These are phyloP conservation scores for Aspergillus ustus DNA, from an alignment of 2,329 filamentous ascomycete species.

Conservation along the genomic window DNA sequence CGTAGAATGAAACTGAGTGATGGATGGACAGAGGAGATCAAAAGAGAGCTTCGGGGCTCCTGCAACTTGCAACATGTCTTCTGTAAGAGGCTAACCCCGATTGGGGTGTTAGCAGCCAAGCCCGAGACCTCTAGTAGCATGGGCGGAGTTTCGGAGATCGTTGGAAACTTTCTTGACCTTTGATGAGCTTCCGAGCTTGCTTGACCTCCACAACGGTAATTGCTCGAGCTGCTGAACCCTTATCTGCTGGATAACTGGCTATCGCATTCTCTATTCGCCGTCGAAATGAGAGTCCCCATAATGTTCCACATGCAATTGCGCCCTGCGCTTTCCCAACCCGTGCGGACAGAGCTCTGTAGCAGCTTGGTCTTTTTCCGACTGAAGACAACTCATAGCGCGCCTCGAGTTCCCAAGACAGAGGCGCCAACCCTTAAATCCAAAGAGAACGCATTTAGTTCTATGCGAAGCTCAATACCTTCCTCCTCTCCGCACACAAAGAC, in stretches of 20 bases:
- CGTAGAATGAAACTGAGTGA: neutral
- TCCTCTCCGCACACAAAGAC: slow-evolving; percentile 31
- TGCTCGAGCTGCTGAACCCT: neutral
- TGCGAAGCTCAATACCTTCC: slow-evolving; percentile 22
- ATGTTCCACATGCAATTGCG: slow-evolving; percentile 38
- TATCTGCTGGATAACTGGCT: neutral
- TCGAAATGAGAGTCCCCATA: slow-evolving; percentile 32
- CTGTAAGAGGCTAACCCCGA: slow-evolving; percentile 10
- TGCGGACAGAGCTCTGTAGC: slow-evolving; percentile 32
- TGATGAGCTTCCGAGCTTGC: neutral
- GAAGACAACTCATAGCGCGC: slow-evolving; percentile 34
- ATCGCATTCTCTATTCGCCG: neutral
- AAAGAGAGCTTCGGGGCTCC: neutral
- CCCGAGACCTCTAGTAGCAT: too few species aligned
- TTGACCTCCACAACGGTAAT: neutral
- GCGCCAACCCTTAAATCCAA: slow-evolving; percentile 26
- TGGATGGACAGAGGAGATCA: neutral
- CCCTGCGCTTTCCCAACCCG: slow-evolving; percentile 29
- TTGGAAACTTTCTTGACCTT: neutral
- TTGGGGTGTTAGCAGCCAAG: slow-evolving; percentile 10
- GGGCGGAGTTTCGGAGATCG: slow-evolving; percentile 9
- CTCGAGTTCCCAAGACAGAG: slow-evolving; percentile 30
- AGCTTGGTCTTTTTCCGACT: slow-evolving; percentile 31
- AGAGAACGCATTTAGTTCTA: slow-evolving; percentile 19
- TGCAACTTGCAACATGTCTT: slow-evolving; percentile 13